Percentiles rank a stretch among this genome's conserved stretches.
Evolutionary conservation across 768 basidiomycete genomes (phyloP).

Genomic region (Suillus decipiens): DNA sequence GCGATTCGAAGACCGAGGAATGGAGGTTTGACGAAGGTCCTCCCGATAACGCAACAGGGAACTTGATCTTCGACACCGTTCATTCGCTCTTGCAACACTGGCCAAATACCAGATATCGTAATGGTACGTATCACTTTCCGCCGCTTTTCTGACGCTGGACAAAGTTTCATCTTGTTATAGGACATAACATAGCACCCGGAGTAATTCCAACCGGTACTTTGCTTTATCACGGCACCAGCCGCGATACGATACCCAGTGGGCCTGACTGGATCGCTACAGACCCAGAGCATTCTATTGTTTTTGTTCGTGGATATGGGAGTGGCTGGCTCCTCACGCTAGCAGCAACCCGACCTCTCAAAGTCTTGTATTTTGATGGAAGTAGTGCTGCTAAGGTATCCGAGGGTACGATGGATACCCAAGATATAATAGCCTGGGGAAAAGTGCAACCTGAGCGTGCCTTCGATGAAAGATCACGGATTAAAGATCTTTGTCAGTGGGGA

Average conservation of each 20-base stretch:
- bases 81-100: constrained; percentile 38
- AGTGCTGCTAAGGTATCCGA: constrained; percentile 31
- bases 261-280: constrained; percentile 39
- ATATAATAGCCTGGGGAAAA: constrained; percentile 35
- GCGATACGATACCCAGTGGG: constrained; percentile 23
- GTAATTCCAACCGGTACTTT: constrained; percentile 36
- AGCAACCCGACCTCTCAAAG: constrained; percentile 29
- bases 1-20: neutral
- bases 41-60: constrained; percentile 29
- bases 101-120: constrained; percentile 40
- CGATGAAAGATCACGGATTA: constrained; percentile 28
- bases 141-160: neutral
- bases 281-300: constrained; percentile 40
- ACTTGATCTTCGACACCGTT: constrained; percentile 38
- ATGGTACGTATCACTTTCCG: constrained; percentile 23
- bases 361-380: constrained; percentile 36
- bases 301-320: constrained; percentile 25
- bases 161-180: constrained; percentile 13
- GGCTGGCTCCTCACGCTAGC: constrained; percentile 35
- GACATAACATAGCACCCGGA: constrained; percentile 35
- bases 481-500: constrained; percentile 37
- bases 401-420: constrained; percentile 39
- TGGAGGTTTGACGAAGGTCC: constrained; percentile 27
- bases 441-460: constrained; percentile 17
- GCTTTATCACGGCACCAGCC: constrained; percentile 35